Evolutionary conservation across 2,329 filamentous ascomycete genomes (phyloP).

Genomic region (Lachnum nothofagi): DNA sequence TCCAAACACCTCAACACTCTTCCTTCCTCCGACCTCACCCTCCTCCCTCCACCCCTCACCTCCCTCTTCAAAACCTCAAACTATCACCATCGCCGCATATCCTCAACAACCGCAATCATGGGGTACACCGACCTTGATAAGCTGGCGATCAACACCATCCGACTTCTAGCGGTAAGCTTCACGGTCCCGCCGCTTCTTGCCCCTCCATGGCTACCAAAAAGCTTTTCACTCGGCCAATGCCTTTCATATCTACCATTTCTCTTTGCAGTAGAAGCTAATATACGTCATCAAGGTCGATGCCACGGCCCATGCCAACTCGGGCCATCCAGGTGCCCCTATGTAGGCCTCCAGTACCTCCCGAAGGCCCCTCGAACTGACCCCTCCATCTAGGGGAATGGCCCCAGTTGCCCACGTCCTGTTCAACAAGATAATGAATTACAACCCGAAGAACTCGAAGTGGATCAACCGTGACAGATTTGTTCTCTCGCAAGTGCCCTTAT

Average conservation of each 20-base stretch:
- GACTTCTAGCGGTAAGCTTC: conserved; percentile 80
- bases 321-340: conserved; percentile 98
- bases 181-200: conserved; percentile 24
- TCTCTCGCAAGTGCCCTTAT: conserved; percentile 72
- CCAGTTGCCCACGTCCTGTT: conserved; percentile 94
- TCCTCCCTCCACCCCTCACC: background rate
- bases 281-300: conserved; percentile 75
- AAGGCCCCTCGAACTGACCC: conserved; percentile 31
- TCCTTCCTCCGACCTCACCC: background rate
- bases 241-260: conserved; percentile 12
- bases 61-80: no score
- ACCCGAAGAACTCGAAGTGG: conserved; percentile 98
- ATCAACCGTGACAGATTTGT: conserved; percentile 97
- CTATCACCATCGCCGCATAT: background rate
- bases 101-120: conserved; percentile 49
- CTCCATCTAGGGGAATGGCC: conserved; percentile 64
- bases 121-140: conserved; percentile 81
- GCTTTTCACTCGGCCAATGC: conserved; percentile 28
- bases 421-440: conserved; percentile 99
- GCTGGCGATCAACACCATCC: conserved; percentile 97
- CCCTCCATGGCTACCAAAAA: conserved; percentile 31
- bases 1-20: no score
- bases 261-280: conserved; percentile 16
- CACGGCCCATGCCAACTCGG: conserved; percentile 90
- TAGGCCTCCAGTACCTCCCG: conserved; percentile 38